Base-by-base conservation (phyloP, 192 early-diverging fungal species). In the Backusella psychrophila region DNA sequence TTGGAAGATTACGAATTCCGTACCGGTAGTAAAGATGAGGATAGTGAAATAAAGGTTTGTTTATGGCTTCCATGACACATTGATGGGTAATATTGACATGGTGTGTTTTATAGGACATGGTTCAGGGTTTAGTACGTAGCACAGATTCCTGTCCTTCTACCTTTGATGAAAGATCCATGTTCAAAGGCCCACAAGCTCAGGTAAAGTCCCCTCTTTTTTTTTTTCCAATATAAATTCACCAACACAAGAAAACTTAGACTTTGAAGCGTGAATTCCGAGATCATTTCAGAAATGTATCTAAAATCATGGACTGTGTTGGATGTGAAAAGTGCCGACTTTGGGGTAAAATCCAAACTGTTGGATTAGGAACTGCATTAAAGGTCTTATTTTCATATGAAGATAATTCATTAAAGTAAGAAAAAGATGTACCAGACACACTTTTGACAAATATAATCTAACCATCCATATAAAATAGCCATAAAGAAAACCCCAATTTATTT, bases 251-350 rank as follows among this genome's bases (percentile, higher is more conserved):
- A 74, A 9, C 44, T 17, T 42, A 93, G 87, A 70, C 82, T 42
- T 87, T 98, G 19, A 95, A 95, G 82, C 79, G 89, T 23, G 95
- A 99, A 85, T 95, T 98, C 82, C 90, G 95, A 80, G 87, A 91
- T 33, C 90, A 91, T 76, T 99, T 99, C 86, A 89, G 98, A 71
- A 99, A 99, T 78, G 93, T 99, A 21, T 94, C 97, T 14, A 83
- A 90, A 26, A 98, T 99, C 81, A 99, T 99, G 97, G 98, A 99
- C 85, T 99, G 98, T 81, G 96, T 98, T 29, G 95, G 93, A 1
- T 99, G 98, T 80, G 96, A 99, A 84, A 99, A 99, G 84, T 99
- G 98, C 77, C 82, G 95, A 49, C 84, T 99, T 38, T 99, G 98
- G 98, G 98, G 98, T 31, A 99, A 99, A 80, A 77, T 98, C 8